Base-by-base conservation (phyloP, 2,329 filamentous ascomycete species). In the Colletotrichum magnum region DNA sequence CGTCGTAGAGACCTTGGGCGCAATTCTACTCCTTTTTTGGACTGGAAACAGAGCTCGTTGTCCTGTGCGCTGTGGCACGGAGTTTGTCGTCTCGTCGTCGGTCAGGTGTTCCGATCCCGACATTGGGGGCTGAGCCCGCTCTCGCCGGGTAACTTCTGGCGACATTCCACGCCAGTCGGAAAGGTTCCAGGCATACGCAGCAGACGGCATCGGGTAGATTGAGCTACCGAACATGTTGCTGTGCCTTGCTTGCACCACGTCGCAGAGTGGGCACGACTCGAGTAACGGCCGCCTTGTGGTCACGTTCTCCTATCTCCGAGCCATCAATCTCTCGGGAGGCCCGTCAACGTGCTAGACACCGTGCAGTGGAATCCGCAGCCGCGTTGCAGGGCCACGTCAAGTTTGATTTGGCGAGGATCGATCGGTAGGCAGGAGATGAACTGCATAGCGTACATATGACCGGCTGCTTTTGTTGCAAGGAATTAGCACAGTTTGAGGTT, bases 41-140 rank as follows among this genome's bases (percentile, higher is more conserved):
- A n/a, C 21, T 24, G 18, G n/a, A 13, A 18, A 18, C 5, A 18
- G 21, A 47, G 12, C 15, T 32, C 56, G 43, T 6, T 50, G 47
- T 51, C 21, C 50, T 47, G 59, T 54, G 24, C 59, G 51, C 39
- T 16, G 59, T 54, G 50, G 41, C 15, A 62, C 59, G 12, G 57
- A 15, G 50, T 54, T 62, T 54, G 59, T 47, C 18, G 36, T 43
- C 36, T 54, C 41, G 59, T 47, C 36, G 16, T 51, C 52, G 43
- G 54, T 51, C n/a, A 13, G 26, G 32, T 18, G 15, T 64, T 21
- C 45, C 54, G 53, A 64, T 52, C 53, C 53, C 43, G 47, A 54
- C 18, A 12, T 51, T 51, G 28, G 53, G 52, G 21, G n/a, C 59
- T 61, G 18, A 47, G 21, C 41, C 59, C 53, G 18, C 50, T 56